Percentiles rank a stretch among this genome's conserved stretches.
Conservation (phyloP, 1,139 yeast genomes). For the Magnusiomyces tetraspermus region DNA sequence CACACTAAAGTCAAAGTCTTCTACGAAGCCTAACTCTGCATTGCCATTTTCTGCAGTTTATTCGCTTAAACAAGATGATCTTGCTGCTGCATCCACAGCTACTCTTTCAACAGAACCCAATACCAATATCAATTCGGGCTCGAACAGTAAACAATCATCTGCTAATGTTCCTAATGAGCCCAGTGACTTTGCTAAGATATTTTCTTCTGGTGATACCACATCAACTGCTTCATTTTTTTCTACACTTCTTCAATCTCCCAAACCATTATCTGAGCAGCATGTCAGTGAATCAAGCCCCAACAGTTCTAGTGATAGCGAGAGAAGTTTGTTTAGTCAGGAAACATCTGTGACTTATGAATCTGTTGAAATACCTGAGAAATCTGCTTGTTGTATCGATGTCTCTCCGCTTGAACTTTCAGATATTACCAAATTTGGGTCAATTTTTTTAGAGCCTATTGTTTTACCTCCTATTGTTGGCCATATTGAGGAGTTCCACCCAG, state of each 20-base stretch:
- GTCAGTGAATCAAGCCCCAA: background rate
- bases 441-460: constrained; percentile 16
- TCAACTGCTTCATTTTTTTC: constrained; percentile 2
- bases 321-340: background rate
- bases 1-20: no score
- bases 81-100: no score
- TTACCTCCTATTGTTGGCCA: constrained; percentile 27
- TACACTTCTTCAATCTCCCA: background rate
- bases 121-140: background rate
- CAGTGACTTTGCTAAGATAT: background rate
- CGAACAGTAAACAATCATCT: background rate
- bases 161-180: background rate
- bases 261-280: background rate
- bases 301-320: background rate
- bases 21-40: no score
- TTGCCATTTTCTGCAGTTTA: no score
- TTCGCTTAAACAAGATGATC: no score
- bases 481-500: constrained; percentile 26
- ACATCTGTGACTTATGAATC: constrained; percentile 4
- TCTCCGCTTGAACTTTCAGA: constrained; percentile 9
- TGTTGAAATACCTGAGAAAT: constrained; percentile 7
- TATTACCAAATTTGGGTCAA: background rate
- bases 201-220: background rate
- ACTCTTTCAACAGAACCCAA: no score
- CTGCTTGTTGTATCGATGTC: constrained; percentile 7